Evolutionary conservation across 768 basidiomycete species (phyloP), one percentile per base, ranked within the genome.

Genomic region (Hypholoma sublateritium): DNA sequence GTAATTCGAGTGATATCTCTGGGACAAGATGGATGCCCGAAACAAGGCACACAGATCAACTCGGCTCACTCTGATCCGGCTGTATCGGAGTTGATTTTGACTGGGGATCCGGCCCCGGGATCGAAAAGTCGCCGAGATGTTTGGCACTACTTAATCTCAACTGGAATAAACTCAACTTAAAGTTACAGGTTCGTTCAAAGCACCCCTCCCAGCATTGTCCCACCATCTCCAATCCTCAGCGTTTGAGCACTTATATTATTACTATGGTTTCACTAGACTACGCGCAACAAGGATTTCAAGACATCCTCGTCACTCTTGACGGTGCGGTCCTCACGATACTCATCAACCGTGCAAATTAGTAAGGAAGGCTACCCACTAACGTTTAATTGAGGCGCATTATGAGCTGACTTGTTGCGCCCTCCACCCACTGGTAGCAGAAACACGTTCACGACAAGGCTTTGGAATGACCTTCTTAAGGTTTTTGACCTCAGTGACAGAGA

Each of bases 261-360:
- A n/a, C 16, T n/a, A 77, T 74, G 74, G 21, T 69, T 16, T 37
- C 63, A 4, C 70, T 69, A 53, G 71, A 78, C 55, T 78, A 79
- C 59, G 53, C 35, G 14, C 24, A 64, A 13, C 70, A 74, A 24
- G 72, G 71, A 1, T 78, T 79, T 66, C 76, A 75, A 52, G 69
- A 73, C 34, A 75, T 82, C 55, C 28, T 75, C 19, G 76, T 76
- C 16, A 64, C 70, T 5, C 70, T 82, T 39, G 79, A 83, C 34
- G 76, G 72, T 6, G 60, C 69, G 0, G 73, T 85, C 8, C 70
- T 76, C 4, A 72, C 80, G 19, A 68, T 81, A 9, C 64, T 73
- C 6, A 65, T 83, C 51, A 79, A 82, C 58, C 74, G 81, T 14
- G 63, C 81, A 0, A 79, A 81, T 50, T 66, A 80, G 80, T 83